These are phyloP conservation scores for Chytriomyces confervae DNA, from an alignment of 192 early-diverging fungal species.

Conservation along the genomic window DNA sequence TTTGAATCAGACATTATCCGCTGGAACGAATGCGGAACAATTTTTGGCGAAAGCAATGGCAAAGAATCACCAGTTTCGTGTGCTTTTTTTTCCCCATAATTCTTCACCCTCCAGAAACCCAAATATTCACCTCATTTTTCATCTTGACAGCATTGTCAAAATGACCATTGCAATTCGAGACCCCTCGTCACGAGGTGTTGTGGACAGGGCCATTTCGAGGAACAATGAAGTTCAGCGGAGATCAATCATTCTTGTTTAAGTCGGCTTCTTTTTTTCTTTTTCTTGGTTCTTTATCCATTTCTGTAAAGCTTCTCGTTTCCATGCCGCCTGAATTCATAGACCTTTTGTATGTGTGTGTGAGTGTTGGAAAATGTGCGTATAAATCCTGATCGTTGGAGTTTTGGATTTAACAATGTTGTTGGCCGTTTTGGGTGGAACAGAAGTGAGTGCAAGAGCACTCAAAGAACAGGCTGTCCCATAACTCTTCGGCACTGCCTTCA, in stretches of 20 bases:
- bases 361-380: too few species aligned
- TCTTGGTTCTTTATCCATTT: too few species aligned
- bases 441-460: too few species aligned
- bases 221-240: slow-evolving; percentile 39
- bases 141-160: slow-evolving; percentile 8
- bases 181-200: slow-evolving; percentile 33
- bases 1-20: slow-evolving; percentile 30
- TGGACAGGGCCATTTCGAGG: slow-evolving; percentile 40
- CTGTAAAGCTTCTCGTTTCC: too few species aligned
- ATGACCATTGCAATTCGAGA: slow-evolving; percentile 38
- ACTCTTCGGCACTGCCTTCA: too few species aligned
- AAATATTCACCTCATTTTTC: background rate
- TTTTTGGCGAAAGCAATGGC: slow-evolving; percentile 28
- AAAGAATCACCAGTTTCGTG: slow-evolving; percentile 27
- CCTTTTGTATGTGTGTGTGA: too few species aligned
- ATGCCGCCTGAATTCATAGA: too few species aligned
- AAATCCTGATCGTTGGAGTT: too few species aligned
- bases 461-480: too few species aligned
- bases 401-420: too few species aligned
- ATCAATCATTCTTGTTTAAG: background rate
- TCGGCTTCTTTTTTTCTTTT: too few species aligned
- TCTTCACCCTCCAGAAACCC: background rate
- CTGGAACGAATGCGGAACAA: slow-evolving; percentile 33
- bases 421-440: too few species aligned
- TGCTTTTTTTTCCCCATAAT: background rate